Conservation (phyloP, 2,329 filamentous ascomycete species). For the Neurospora crassa region DNA sequence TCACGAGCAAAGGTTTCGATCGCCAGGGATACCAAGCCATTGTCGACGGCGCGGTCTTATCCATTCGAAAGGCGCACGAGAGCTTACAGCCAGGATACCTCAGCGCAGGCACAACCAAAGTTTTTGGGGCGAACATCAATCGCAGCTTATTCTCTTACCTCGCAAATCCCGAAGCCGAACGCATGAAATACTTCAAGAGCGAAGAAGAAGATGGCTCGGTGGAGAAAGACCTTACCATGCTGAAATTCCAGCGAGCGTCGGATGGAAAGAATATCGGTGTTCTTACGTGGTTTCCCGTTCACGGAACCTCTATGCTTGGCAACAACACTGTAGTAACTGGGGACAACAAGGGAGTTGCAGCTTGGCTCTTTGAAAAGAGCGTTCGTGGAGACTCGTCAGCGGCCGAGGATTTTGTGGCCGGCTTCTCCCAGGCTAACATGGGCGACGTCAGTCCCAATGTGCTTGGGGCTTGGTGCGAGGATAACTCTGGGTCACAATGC, state of each 20-base stretch:
- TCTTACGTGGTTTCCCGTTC: constrained; percentile 84
- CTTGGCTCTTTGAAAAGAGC: constrained; percentile 71
- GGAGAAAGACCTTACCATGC: constrained; percentile 68
- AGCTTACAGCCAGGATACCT: constrained; percentile 56
- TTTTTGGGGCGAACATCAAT: constrained; percentile 76
- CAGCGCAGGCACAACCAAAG: constrained; percentile 57
- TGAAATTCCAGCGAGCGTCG: constrained; percentile 65
- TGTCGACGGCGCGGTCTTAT: constrained; percentile 73
- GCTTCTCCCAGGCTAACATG: constrained; percentile 85
- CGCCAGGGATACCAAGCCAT: constrained; percentile 82
- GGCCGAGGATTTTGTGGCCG: constrained; percentile 67
- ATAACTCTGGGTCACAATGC: constrained; percentile 63
- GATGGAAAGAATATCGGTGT: constrained; percentile 72
- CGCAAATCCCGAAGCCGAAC: constrained; percentile 70
- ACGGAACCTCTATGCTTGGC: constrained; percentile 81
- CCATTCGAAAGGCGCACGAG: constrained; percentile 73
- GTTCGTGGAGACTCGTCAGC: constrained; percentile 44
- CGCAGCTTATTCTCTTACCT: constrained; percentile 82
- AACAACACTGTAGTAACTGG: constrained; percentile 88
- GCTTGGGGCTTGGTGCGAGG: constrained; percentile 81
- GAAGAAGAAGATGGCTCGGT: constrained; percentile 43
- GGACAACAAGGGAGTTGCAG: constrained; percentile 95
- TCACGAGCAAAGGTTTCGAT: constrained; percentile 79
- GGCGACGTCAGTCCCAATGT: constrained; percentile 88
- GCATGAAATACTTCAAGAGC: constrained; percentile 51